Base-by-base conservation (phyloP, 495 filamentous ascomycete genomes). In the Sphaerosporella brunnea region DNA sequence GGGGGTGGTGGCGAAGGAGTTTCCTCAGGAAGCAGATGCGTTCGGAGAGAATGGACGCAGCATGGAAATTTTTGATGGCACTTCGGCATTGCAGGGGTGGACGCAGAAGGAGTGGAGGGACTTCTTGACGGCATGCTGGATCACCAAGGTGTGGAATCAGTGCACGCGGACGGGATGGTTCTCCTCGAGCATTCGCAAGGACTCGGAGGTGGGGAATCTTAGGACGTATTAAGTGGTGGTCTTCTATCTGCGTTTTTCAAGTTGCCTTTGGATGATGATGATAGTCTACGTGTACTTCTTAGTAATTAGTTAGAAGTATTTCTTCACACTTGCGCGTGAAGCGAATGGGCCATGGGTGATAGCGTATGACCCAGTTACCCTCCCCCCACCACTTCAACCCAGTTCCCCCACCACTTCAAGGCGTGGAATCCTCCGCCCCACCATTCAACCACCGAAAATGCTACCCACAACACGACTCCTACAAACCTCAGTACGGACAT, bases 391-490 rank as follows among this genome's bases (percentile, higher is more conserved):
- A 39, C 36, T 21, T 10, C 39, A 8, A 21, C 39, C 20, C 39
- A 21, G 39, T 37, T 9, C 8, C 35, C 15, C 7, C 16, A 4
- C 18, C 35, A 37, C 4, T 37, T 37, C 35, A 4, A 9, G 11
- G 20, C 40, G 40, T 19, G 40, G 26, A 43, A 11, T 46, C 18
- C 43, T 41, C 41, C 37, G 19, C 20, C 38, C 28, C 32, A 53
- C 21, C 25, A 19, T 23, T 24, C 16, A 4, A 8, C 23, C 23
- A 11, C 25, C 26, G 25, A 35, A n/a, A 25, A 38, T 4, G 24
- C 34, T 46, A 41, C 46, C 41, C 71, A 72, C 56, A 66, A 68
- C 60, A 56, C 62, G 23, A 61, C 64, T 20, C 59, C 62, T 40
- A 41, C 55, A 47, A 19, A 15, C 10, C 7, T 38, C 34, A 8